Conservation (phyloP, 2,329 filamentous ascomycete genomes). For the Septoria petroselini region DNA sequence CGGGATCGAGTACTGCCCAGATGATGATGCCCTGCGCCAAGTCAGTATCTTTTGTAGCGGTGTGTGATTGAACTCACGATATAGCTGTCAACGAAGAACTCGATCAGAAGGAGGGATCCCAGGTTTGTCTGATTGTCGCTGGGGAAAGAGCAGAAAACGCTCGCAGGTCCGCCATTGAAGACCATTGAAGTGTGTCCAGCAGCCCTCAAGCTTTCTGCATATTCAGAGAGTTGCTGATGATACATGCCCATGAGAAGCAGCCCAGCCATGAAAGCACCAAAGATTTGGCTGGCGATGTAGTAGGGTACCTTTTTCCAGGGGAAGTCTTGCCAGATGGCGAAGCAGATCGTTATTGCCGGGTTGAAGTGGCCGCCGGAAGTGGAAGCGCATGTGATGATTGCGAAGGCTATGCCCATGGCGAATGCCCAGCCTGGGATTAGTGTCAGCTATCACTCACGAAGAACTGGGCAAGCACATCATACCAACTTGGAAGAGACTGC, state of each 20-base stretch:
- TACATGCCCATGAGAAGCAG: slow-evolving; percentile 57
- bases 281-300: slow-evolving; percentile 57
- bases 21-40: slow-evolving; percentile 48
- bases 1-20: slow-evolving; percentile 57
- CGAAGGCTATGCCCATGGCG: slow-evolving; percentile 57
- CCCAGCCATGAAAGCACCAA: slow-evolving; percentile 55
- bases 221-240: slow-evolving; percentile 49
- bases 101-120: slow-evolving; percentile 57
- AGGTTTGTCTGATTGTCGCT: slow-evolving; percentile 51
- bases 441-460: no score
- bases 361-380: slow-evolving; percentile 48
- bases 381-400: slow-evolving; percentile 56
- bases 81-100: slow-evolving; percentile 59
- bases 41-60: neutral
- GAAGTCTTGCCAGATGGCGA: slow-evolving; percentile 55
- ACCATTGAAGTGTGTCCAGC: slow-evolving; percentile 41
- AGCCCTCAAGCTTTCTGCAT: slow-evolving; percentile 42
- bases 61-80: slow-evolving; percentile 35
- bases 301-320: slow-evolving; percentile 57
- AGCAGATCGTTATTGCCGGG: slow-evolving; percentile 41
- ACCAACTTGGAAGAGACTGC: slow-evolving; percentile 57
- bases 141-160: slow-evolving; percentile 55
- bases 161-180: slow-evolving; percentile 51
- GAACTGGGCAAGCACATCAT: no score
- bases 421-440: slow-evolving; percentile 45